Conservation (phyloP, 2,329 filamentous ascomycete genomes). For the Tolypocladium tundrense region DNA sequence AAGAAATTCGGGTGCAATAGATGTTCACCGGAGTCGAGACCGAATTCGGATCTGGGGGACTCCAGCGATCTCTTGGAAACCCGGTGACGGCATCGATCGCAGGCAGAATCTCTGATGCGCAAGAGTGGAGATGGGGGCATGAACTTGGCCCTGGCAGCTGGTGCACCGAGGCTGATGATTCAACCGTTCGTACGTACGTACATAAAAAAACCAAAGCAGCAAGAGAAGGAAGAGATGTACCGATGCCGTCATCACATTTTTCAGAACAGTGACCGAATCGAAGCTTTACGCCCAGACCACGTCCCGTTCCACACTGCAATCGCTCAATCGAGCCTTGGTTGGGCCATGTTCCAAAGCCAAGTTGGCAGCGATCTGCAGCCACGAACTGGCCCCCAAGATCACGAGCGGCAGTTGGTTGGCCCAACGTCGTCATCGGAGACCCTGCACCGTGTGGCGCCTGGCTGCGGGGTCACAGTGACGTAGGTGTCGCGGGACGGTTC, state of each 20-base stretch:
- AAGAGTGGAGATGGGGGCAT: background rate
- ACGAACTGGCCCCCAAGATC: background rate
- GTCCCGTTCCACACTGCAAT: background rate
- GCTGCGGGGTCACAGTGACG: background rate
- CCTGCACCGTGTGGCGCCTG: background rate
- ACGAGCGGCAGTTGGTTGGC: background rate
- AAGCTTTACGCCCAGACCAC: background rate
- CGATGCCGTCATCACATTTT: background rate
- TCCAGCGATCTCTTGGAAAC: background rate
- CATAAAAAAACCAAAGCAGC: background rate
- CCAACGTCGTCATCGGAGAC: background rate
- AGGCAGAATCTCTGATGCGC: background rate
- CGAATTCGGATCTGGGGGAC: background rate
- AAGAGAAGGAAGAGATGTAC: background rate
- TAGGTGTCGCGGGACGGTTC: background rate
- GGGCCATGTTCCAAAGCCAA: background rate
- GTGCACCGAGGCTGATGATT: background rate
- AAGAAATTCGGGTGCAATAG: background rate
- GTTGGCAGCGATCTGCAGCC: background rate
- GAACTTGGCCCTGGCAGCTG: background rate
- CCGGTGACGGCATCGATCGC: background rate
- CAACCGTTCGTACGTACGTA: background rate
- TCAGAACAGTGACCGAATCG: background rate
- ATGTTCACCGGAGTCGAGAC: background rate
- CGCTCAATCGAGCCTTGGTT: background rate